Evolutionary conservation across 2,329 filamentous ascomycete species (phyloP).

Genomic region (Neonectria hederae): DNA sequence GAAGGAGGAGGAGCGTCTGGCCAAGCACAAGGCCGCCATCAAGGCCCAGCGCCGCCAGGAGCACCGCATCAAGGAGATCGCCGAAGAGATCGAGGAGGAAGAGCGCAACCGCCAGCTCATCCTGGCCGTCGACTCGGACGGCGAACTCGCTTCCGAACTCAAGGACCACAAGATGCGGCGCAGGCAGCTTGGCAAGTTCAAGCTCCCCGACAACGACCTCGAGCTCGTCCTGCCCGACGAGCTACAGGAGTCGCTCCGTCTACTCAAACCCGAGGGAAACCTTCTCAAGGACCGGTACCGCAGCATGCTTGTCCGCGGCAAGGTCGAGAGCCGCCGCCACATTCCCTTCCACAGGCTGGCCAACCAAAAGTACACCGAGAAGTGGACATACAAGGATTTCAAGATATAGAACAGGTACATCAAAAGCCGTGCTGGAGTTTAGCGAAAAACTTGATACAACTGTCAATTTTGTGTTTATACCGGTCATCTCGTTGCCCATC

Average conservation of each 20-base stretch:
- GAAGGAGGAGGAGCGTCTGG: constrained; percentile 84
- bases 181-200: constrained; percentile 77
- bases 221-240: constrained; percentile 86
- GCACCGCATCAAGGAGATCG: constrained; percentile 75
- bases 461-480: constrained; percentile 15
- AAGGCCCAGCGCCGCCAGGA: constrained; percentile 78
- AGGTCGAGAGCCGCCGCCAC: constrained; percentile 83
- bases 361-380: constrained; percentile 86
- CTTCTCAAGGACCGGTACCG: constrained; percentile 91
- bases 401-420: constrained; percentile 38
- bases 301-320: constrained; percentile 86
- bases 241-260: constrained; percentile 80
- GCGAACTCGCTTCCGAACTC: constrained; percentile 60
- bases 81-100: constrained; percentile 67
- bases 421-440: constrained; percentile 20
- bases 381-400: constrained; percentile 98
- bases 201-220: constrained; percentile 80
- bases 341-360: constrained; percentile 84
- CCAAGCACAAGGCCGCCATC: constrained; percentile 78
- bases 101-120: constrained; percentile 60
- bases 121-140: constrained; percentile 47
- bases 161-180: constrained; percentile 74
- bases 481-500: constrained; percentile 10
- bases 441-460: constrained; percentile 18
- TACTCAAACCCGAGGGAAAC: constrained; percentile 95